Base-by-base conservation (phyloP, 768 basidiomycete genomes). In the Hericium erinaceus region DNA sequence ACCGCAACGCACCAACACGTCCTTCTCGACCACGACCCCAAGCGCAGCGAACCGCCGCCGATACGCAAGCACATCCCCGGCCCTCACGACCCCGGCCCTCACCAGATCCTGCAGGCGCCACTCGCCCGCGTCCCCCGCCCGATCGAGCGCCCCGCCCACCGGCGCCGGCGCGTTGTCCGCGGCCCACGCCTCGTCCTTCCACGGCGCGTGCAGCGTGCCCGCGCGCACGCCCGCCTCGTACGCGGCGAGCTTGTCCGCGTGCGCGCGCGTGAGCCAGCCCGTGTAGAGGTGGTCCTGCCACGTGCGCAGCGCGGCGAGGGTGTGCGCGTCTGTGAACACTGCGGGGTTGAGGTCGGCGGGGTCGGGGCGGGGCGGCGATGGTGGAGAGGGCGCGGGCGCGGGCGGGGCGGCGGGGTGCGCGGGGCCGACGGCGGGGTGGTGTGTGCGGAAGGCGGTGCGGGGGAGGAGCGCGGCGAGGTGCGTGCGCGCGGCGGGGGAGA, bases 161-260 rank as follows among this genome's bases (percentile, higher is more conserved):
- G 18, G 38, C 26, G 24, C 18, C n/a, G 24, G 49, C 26, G 49
- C 57, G 22, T 41, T 48, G 40, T 60, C 22, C 40, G 56, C 68
- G 51, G 75, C 75, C 83, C 83, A 85, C 38, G 72, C 75, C 38
- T 84, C 80, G 63, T 85, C 83, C 64, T 85, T 85, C 81, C 82
- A 84, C 40, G 79, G 74, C 12, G 77, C 82, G 33, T 80, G 75
- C 38, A 81, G 56, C 8, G 70, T 74, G 1, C 82, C 82, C 13
- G 71, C 64, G 2, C 61, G 60, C 20, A 82, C 71, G 16, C 77
- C 80, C 15, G 70, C 68, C 48, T 73, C 58, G 64, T 77, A 83
- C 59, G 73, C 67, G 22, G 64, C 59, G 10, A 82, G 71, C 56
- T 75, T 74, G 38, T 71, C 72, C 12, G 56, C 54, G 55, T 82